Percentiles rank a stretch among this genome's conserved stretches.
Conservation (phyloP, 108 stramenopile genomes). For the Cyclotella kingstonii region DNA sequence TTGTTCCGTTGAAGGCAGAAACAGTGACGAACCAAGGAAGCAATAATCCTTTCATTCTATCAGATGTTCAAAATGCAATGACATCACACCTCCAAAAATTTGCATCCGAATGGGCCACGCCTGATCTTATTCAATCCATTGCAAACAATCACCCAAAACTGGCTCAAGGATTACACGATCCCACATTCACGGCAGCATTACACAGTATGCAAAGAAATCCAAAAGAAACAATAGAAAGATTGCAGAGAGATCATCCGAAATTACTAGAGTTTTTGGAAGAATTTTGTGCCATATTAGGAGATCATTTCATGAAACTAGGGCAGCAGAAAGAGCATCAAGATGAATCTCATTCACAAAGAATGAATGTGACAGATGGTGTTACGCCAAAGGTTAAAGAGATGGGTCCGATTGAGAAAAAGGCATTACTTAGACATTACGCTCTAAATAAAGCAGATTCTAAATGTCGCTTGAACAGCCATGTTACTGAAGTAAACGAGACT, state of each 20-base stretch:
- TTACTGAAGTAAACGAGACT: not conserved
- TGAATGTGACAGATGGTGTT: not conserved
- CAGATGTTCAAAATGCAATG: slow-evolving; percentile 34
- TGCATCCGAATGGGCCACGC: slow-evolving; percentile 29
- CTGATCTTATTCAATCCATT: slow-evolving; percentile 29
- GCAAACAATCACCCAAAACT: slow-evolving; percentile 38
- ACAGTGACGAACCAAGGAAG: not conserved
- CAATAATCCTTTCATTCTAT: slow-evolving; percentile 26
- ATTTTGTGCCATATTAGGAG: slow-evolving; percentile 47
- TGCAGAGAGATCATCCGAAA: slow-evolving; percentile 46
- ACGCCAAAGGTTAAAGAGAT: slow-evolving; percentile 29
- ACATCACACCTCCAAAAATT: slow-evolving; percentile 13
- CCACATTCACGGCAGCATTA: slow-evolving; percentile 38
- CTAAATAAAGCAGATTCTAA: not conserved
- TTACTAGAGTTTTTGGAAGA: slow-evolving; percentile 35
- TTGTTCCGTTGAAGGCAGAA: slow-evolving; percentile 6
- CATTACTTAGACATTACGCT: slow-evolving; percentile 14
- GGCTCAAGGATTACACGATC: slow-evolving; percentile 29
- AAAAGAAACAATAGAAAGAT: slow-evolving; percentile 47
- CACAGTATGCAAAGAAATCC: slow-evolving; percentile 45
- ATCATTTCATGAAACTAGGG: slow-evolving; percentile 40
- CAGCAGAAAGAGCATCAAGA: slow-evolving; percentile 6
- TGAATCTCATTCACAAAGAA: not conserved
- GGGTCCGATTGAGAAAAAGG: slow-evolving; percentile 44
- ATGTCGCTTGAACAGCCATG: not conserved